Evolutionary conservation across 345 rosid genomes (phyloP), one percentile per base, ranked within the genome.

Genomic region (Acer yangbiense): DNA sequence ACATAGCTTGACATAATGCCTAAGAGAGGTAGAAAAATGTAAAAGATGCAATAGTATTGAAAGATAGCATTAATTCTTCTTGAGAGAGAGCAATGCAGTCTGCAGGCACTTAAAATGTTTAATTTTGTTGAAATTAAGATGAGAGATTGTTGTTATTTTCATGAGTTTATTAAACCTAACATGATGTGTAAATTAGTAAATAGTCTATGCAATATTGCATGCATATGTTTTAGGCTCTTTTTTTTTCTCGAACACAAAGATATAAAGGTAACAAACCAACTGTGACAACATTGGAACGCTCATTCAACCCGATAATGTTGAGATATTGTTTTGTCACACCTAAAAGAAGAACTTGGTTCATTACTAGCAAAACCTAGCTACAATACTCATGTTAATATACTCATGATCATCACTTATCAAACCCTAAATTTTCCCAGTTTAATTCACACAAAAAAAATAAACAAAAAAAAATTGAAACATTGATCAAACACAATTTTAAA

Each of bases 381-480:
- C 66, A 77, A 74, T 63, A 21, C 21, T 35, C 48, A 3, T 43
- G 58, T 46, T 43, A 62, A 23, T 44, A 9, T 58, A 61, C 17
- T 35, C 39, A 35, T 4, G 39, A 61, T 74, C 4, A 13, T 81
- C 20, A 2, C 20, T 78, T 32, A 75, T 77, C 85, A 83, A 83
- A 80, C 79, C 87, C 85, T 83, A 83, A 74, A 43, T 17, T 71
- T 74, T 57, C 68, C 21, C 18, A 63, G 14, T 32, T 54, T 54
- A 54, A 54, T 69, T 77, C 81, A 79, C 68, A 73, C 79, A 77
- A 0, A 35, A 0, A 29, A 0, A 35, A 4, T 4, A 35, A 75
- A 29, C 0, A 35, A 4, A 35, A 35, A 75, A 77, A 81, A 43
- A 74, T 69, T 68, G 76, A 74, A 74, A 35, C 39, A 35, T 35